Evolutionary conservation across 2,329 filamentous ascomycete genomes (phyloP).

Genomic region (Pseudogymnoascus sp.): DNA sequence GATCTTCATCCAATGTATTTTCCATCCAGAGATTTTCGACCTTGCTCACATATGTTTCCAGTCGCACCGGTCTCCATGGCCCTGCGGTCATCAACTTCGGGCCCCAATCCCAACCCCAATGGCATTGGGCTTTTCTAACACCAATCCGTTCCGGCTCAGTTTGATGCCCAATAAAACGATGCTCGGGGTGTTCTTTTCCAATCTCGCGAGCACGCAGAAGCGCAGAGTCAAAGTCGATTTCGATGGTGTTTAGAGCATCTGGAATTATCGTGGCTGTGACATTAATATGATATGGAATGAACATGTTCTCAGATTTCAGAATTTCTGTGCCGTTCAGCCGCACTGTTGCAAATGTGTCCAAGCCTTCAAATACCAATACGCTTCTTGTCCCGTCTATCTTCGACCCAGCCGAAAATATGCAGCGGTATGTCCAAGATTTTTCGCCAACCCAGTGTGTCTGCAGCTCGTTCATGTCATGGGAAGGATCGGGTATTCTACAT

Average conservation of each 20-base stretch:
- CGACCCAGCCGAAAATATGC: conserved; percentile 11
- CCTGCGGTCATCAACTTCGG: conserved; percentile 54
- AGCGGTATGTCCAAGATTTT: conserved; percentile 36
- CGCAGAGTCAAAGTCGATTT: conserved; percentile 48
- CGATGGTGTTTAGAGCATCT: conserved; percentile 36
- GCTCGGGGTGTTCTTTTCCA: conserved; percentile 33
- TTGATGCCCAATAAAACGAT: conserved; percentile 32
- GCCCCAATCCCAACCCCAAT: conserved; percentile 65
- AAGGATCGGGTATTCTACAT: conserved; percentile 37
- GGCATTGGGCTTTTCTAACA: conserved; percentile 60
- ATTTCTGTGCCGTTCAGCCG: conserved; percentile 45
- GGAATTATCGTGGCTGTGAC: conserved; percentile 33
- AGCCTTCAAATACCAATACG: conserved; percentile 52
- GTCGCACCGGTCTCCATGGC: conserved; percentile 56
- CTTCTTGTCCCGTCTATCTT: conserved; percentile 25
- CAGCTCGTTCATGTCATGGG: conserved; percentile 42
- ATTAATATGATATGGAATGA: conserved; percentile 47
- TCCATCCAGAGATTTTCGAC: conserved; percentile 50
- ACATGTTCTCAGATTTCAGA: conserved; percentile 55
- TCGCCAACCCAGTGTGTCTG: conserved; percentile 42
- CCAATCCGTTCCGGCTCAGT: conserved; percentile 32
- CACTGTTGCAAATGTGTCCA: conserved; percentile 56
- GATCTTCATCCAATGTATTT: conserved; percentile 21
- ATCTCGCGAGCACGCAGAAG: conserved; percentile 37
- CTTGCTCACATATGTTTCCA: conserved; percentile 54